Base-by-base conservation (phyloP, 148 eudicot species). In the Vaccinium vitisidaea region DNA sequence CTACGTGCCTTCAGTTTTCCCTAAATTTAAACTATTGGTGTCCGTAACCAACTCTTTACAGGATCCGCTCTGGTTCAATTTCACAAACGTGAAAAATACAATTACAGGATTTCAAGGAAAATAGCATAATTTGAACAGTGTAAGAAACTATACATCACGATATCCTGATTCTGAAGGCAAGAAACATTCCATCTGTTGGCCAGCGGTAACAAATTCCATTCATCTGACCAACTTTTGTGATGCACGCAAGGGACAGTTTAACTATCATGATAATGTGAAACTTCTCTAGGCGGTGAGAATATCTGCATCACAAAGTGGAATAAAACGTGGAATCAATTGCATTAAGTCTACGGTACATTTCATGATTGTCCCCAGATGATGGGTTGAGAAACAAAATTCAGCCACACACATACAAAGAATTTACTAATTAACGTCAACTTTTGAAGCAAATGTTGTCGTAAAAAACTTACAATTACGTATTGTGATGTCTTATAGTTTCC, bases 221-320 rank as follows among this genome's bases (percentile, higher is more conserved):
- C 77, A n/a, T 59, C 84, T 59, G 53, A 46, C 79, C 76, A 4
- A 75, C 50, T 85, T 80, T 55, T 9, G 39, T 46, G 30, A 52
- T 49, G 52, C 73, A 21, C 19, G 0, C 78, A 32, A 80, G 50
- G 55, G 52, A 55, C 15, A 56, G 39, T 10, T 30, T 27, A 46
- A 58, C 58, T 79, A 48, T 80, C 15, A 39, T 43, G 27, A 82
- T 2, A 9, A 2, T 10, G 27, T 50, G 16, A 3, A 69, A 69
- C 59, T 27, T 81, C n/a, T 70, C 18, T 15, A 43, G 74, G 65
- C 19, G 63, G 39, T 0, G 19, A 82, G 75, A 75, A 63, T 23
- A 81, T 75, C 87, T 85, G 80, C 87, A 81, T 61, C 79, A 81
- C 70, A 63, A 21, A 16, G 70, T 67, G 79, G 13, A 32, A 71